Percentiles rank a stretch among this genome's conserved stretches.
Evolutionary conservation across 2,329 filamentous ascomycete species (phyloP).

Genomic region (Calonectria hongkongensis): DNA sequence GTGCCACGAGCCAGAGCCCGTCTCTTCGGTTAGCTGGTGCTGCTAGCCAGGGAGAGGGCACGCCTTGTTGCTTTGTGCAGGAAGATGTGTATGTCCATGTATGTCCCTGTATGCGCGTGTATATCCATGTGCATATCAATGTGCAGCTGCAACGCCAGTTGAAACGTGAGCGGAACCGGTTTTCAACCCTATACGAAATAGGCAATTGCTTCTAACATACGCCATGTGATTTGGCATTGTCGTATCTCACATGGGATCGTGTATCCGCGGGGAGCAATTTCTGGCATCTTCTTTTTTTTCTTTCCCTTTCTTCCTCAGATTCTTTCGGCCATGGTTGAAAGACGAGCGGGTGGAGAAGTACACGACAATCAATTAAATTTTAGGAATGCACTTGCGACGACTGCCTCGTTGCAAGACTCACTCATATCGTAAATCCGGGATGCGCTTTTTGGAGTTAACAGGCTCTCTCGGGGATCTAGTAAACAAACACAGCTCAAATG

Average conservation of each 20-base stretch:
- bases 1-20: conserved; percentile 38
- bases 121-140: conserved; percentile 7
- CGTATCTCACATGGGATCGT: conserved; percentile 34
- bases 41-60: conserved; percentile 10
- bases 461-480: background rate
- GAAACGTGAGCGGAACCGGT: conserved; percentile 39
- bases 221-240: conserved; percentile 40
- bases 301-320: background rate
- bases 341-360: background rate
- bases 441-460: background rate
- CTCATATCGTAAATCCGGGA: background rate
- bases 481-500: background rate
- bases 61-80: conserved; percentile 19
- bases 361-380: background rate
- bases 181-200: conserved; percentile 37
- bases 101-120: background rate
- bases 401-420: background rate
- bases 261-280: conserved; percentile 14
- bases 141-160: conserved; percentile 18
- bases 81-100: background rate
- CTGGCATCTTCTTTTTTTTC: background rate
- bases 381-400: background rate
- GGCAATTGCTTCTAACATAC: conserved; percentile 33
- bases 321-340: no score
- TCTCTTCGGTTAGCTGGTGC: conserved; percentile 24